Evolutionary conservation across 2,329 filamentous ascomycete genomes (phyloP), one percentile per base, ranked within the genome.

Genomic region (Nothopassalora personata): DNA sequence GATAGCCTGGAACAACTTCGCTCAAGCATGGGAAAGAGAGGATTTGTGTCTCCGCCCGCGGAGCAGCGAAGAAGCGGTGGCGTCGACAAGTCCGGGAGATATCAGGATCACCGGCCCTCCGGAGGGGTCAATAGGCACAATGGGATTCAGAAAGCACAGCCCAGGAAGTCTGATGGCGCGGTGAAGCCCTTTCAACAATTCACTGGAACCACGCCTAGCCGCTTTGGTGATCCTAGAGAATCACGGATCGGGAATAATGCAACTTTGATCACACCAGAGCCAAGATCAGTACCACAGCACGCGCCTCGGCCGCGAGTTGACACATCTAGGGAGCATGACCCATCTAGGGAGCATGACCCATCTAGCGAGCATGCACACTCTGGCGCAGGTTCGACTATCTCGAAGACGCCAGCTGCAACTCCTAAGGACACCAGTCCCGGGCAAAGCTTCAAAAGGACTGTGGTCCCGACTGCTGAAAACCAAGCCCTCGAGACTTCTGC

Each of bases 401-500:
- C 1, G 9, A 34, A 23, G 36, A 46, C 5, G 5, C 18, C 19
- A 49, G 46, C 9, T 13, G 46, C 46, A 30, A 13, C 27, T 10
- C n/a, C 30, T 23, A 33, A 43, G 9, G 34, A 23, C 2, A 27
- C 31, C 8, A 10, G 23, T n/a, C 23, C 18, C 15, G 31, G 43
- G 18, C 31, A 39, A 27, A 49, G 33, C 52, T 23, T 28, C 34
- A 46, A 53, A 33, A 15, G 34, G 7, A 43, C 51, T 30, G 18
- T 39, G n/a, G 18, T 6, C 11, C 19, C 15, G 23, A 27, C n/a
- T 18, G 53, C 53, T 51, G 54, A 50, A 34, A 45, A 50, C 52
- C 48, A 30, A 53, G 31, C 48, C 54, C 43, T 60, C 46, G 33
- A 58, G 58, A 13, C 18, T 49, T 9, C 28, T 33, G 33, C 18